These are phyloP conservation scores for Chytriomyces hyalinus DNA, from an alignment of 192 early-diverging fungal species.

Conservation along the genomic window DNA sequence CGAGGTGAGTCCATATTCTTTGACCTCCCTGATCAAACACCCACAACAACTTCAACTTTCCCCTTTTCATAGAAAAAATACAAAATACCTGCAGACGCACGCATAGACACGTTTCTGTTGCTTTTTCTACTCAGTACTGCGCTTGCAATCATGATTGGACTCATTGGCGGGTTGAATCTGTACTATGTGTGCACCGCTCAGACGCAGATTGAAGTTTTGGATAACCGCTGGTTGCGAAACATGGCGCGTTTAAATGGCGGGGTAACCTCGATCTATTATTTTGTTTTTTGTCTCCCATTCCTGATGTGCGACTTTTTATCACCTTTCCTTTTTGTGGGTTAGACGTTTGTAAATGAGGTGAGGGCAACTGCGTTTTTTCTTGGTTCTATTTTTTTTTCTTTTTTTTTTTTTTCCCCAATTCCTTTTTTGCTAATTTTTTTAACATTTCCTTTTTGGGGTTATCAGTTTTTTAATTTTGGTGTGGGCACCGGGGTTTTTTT, in stretches of 20 bases:
- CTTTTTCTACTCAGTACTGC: slow-evolving; percentile 39
- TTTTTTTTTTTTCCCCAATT: slow-evolving; percentile 2
- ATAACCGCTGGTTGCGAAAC: slow-evolving; percentile 28
- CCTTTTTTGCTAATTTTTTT: too few relatives aligned
- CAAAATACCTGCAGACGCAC: not conserved
- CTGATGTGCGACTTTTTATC: not conserved
- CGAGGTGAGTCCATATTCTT: not conserved
- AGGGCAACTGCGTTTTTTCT: not conserved
- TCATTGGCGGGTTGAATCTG: slow-evolving; percentile 47
- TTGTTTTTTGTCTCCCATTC: not conserved
- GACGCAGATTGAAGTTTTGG: slow-evolving; percentile 56
- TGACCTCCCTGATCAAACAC: not conserved
- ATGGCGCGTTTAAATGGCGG: slow-evolving; percentile 44
- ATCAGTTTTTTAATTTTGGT: too few relatives aligned
- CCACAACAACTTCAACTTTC: not conserved
- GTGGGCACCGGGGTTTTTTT: too few relatives aligned
- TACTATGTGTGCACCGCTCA: slow-evolving; percentile 54
- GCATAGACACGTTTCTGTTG: slow-evolving; percentile 38
- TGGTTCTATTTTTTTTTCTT: not conserved
- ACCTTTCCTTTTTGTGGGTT: not conserved
- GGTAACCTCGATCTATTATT: not conserved
- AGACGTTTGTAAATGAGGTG: slow-evolving; percentile 45
- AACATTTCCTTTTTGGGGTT: too few relatives aligned
- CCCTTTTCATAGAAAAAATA: not conserved
- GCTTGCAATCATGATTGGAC: slow-evolving; percentile 43